Evolutionary conservation across 2,329 filamentous ascomycete species (phyloP).

Genomic region (Coniella vitis): DNA sequence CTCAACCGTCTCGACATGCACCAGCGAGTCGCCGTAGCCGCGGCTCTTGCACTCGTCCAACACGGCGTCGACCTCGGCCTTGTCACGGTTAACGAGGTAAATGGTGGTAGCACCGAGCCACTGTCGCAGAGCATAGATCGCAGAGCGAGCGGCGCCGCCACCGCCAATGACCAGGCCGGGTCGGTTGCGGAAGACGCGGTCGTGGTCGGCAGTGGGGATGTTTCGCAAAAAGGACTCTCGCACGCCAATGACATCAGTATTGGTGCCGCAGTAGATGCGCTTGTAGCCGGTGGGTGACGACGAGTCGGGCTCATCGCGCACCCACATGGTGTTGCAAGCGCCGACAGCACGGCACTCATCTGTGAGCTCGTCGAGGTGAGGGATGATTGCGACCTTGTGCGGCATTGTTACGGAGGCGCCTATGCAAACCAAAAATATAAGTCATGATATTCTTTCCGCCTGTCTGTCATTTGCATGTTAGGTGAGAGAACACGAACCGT

Average conservation of each 20-base stretch:
- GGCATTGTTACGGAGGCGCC: slow-evolving; percentile 77
- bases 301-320: slow-evolving; percentile 39
- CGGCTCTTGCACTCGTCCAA: slow-evolving; percentile 54
- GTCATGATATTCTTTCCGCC: background rate
- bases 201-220: slow-evolving; percentile 34
- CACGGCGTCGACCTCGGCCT: slow-evolving; percentile 58
- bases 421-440: slow-evolving; percentile 21
- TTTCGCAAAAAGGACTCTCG: slow-evolving; percentile 63
- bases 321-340: slow-evolving; percentile 73
- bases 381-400: slow-evolving; percentile 71
- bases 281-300: slow-evolving; percentile 26
- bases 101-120: slow-evolving; percentile 62
- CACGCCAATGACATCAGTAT: slow-evolving; percentile 76
- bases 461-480: background rate
- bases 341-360: slow-evolving; percentile 66
- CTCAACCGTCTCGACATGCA: slow-evolving; percentile 54
- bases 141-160: slow-evolving; percentile 70
- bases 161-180: slow-evolving; percentile 71
- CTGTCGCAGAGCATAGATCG: slow-evolving; percentile 66
- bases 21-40: slow-evolving; percentile 52
- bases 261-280: slow-evolving; percentile 60
- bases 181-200: slow-evolving; percentile 44
- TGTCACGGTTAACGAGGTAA: slow-evolving; percentile 73
- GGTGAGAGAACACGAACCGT: slow-evolving; percentile 34
- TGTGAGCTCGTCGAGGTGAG: slow-evolving; percentile 66